A percentile compares a stretch with the other conserved stretches of the same genome.
Conservation (phyloP, 1,139 yeast species). For the Blastobotrys persicus region DNA sequence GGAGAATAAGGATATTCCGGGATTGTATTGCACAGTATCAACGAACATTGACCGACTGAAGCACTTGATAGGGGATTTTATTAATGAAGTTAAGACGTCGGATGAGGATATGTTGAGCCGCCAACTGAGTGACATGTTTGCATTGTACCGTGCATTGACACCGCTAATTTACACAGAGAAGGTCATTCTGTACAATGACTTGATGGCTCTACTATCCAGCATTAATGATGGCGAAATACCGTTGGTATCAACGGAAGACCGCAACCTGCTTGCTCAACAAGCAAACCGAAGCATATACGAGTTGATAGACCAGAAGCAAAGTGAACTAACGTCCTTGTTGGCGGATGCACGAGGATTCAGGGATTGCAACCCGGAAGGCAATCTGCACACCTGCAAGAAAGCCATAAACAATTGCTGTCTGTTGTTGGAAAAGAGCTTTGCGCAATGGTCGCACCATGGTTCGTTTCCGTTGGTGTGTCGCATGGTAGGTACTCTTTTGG, state of each 20-base stretch:
- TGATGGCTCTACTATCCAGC: constrained; percentile 10
- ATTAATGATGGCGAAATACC: constrained; percentile 13
- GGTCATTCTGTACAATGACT: constrained; percentile 14
- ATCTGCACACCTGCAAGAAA: constrained; percentile 26
- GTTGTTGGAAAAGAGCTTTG: constrained; percentile 21
- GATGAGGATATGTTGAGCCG: constrained; percentile 15
- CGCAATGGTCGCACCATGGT: constrained; percentile 25
- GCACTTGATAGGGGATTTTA: constrained; percentile 16
- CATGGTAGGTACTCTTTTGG: constrained; percentile 33
- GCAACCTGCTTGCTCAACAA: constrained; percentile 17
- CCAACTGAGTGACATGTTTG: constrained; percentile 29
- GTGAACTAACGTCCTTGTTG: constrained; percentile 15
- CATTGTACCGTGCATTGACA: constrained; percentile 31
- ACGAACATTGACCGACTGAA: constrained; percentile 17
- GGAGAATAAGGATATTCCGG: background rate
- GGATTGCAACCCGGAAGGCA: constrained; percentile 25
- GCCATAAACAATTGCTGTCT: constrained; percentile 26
- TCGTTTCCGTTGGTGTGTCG: constrained; percentile 28
- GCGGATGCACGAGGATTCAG: constrained; percentile 25
- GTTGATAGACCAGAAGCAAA: constrained; percentile 19
- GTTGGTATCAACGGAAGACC: constrained; percentile 17
- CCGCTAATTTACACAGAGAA: constrained; percentile 30
- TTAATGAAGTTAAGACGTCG: constrained; percentile 18
- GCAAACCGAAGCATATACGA: constrained; percentile 19
- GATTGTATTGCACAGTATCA: constrained; percentile 12